Evolutionary conservation across 345 rosid genomes (phyloP).

Genomic region (Nephelium lappaceum): DNA sequence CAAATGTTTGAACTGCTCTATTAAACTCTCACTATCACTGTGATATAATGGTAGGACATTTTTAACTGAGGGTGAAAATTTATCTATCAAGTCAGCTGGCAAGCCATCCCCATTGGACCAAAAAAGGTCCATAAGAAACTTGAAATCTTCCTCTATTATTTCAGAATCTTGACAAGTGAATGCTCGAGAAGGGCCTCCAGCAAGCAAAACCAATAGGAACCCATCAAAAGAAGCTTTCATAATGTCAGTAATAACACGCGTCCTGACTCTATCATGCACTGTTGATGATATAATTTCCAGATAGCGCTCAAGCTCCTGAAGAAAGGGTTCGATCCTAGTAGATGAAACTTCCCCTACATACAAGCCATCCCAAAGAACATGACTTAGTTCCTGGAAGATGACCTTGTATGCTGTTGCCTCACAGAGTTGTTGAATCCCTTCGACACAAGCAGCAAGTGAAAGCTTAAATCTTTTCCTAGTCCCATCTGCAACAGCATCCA

Average conservation of each 20-base stretch:
- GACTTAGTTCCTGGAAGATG: conserved; percentile 77
- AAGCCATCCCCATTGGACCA: conserved; percentile 96
- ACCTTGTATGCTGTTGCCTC: conserved; percentile 81
- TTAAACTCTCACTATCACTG: conserved; percentile 63
- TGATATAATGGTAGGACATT: conserved; percentile 71
- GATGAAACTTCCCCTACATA: conserved; percentile 74
- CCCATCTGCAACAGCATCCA: conserved; percentile 44
- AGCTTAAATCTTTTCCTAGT: conserved; percentile 67
- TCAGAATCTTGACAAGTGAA: conserved; percentile 67
- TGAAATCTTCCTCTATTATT: conserved; percentile 78
- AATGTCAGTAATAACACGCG: conserved; percentile 76
- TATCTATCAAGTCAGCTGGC: conserved; percentile 78
- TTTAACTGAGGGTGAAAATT: conserved; percentile 60
- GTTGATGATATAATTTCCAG: conserved; percentile 69
- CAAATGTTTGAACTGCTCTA: conserved; percentile 52
- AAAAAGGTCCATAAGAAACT: conserved; percentile 71
- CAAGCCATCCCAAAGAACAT: conserved; percentile 80
- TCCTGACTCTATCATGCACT: conserved; percentile 82
- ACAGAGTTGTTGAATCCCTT: conserved; percentile 78
- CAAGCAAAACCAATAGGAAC: conserved; percentile 79
- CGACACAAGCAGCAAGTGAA: conserved; percentile 64
- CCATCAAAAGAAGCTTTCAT: conserved; percentile 98
- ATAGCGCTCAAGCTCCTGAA: conserved; percentile 77
- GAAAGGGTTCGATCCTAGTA: conserved; percentile 80
- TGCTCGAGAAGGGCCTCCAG: conserved; percentile 89